Base-by-base conservation (phyloP, 192 early-diverging fungal genomes). In the Entomortierella lignicola region DNA sequence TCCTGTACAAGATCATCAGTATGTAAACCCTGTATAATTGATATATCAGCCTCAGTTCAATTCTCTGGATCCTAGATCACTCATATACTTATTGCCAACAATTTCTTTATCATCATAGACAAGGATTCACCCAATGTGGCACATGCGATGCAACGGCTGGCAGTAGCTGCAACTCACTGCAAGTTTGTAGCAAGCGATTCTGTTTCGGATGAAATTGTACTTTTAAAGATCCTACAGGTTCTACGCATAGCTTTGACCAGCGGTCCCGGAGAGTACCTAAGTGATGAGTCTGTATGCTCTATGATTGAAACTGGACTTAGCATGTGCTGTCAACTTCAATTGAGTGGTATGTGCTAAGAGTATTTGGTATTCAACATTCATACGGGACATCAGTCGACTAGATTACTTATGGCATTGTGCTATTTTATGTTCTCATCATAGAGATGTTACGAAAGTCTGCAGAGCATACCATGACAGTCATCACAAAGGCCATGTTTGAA, bases 261-360 rank as follows among this genome's bases (percentile, higher is more conserved):
- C 71, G 73, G 89, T 61, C 89, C 91, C 69, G 88, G 93, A 52
- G 60, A 71, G 32, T 81, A 83, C 4, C 77, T 99, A 31, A 92
- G 92, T 55, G 97, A 99, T 77, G 95, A 95, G 74, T 91, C 92
- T 17, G 90, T 98, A 17, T 99, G 98, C 77, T 95, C 96, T 69
- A 97, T 98, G 88, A 94, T 98, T 80, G 98, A 99, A 85, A 96
- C 95, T 23, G 95, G 93, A 18, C 90, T 99, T 59, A 95, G 94
- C 74, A 97, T 99, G 94, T 95, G 94, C 79, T 98, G 97, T 80
- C 97, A 97, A 85, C 91, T 92, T 69, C 83, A 96, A 51, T 73
- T 97, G 21, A 95, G 92, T 77, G 96, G 86, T 87, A 87, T 25
- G 66, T 43, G 8, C 20, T 11, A 25, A n/a, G 59, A 42, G 8